These are phyloP conservation scores for Serendipita sp. DNA, from an alignment of 768 basidiomycete genomes.

Conservation along the genomic window DNA sequence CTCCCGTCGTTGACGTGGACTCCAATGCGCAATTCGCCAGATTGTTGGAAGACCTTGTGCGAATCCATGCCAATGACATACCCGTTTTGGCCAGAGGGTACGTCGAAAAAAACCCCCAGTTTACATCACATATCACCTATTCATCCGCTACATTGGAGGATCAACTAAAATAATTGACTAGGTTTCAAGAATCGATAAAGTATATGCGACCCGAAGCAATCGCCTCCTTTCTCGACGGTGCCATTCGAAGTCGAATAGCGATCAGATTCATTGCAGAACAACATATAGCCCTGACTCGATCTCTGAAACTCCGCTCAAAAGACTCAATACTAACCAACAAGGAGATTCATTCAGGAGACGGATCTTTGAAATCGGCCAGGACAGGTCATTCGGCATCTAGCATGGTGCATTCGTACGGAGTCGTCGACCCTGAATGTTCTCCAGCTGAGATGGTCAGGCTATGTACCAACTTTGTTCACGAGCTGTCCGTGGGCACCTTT, in stretches of 20 bases:
- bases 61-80: conserved; percentile 71
- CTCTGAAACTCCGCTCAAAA: conserved; percentile 34
- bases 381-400: too few relatives aligned
- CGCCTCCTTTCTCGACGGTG: conserved; percentile 63
- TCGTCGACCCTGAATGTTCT: conserved; percentile 60
- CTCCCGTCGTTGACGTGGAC: conserved; percentile 44
- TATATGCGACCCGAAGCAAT: conserved; percentile 76
- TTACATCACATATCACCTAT: too few relatives aligned
- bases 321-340: conserved; percentile 9
- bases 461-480: conserved; percentile 71
- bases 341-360: not conserved
- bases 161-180: conserved; percentile 16
- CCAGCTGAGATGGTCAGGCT: conserved; percentile 58
- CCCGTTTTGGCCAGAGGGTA: conserved; percentile 84
- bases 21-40: conserved; percentile 57
- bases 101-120: conserved; percentile 12
- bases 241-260: conserved; percentile 76
- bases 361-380: not conserved
- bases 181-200: conserved; percentile 72
- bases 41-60: conserved; percentile 54
- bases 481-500: conserved; percentile 72
- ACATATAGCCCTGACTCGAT: conserved; percentile 69
- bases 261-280: conserved; percentile 83
- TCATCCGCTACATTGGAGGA: not conserved
- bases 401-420: conserved; percentile 28